Percentiles rank a stretch among this genome's conserved stretches.
phyloP scores from a whole-genome alignment of 441 rosid genomes.

The Kokia cookei region DNA sequence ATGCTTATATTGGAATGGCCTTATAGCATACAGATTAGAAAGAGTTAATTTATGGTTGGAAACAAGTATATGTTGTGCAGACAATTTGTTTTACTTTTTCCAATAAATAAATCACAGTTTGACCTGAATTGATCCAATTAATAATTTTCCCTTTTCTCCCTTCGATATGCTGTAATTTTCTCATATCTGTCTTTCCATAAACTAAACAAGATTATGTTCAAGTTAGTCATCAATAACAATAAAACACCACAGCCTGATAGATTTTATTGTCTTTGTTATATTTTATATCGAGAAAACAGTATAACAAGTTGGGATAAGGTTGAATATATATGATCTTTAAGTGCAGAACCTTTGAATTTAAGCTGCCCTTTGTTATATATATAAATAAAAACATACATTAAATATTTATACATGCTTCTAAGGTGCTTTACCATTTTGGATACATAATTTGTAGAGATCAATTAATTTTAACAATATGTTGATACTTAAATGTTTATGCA shows the following conservation, averaged over 20 bases:
- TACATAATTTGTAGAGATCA: neutral
- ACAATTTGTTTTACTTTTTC: no score
- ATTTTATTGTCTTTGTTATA: no score
- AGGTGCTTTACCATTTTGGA: neutral
- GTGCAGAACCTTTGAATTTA: neutral
- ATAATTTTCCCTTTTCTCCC: no score
- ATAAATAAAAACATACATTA: neutral
- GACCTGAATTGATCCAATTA: no score
- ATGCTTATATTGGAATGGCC: neutral
- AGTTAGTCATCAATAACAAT: neutral
- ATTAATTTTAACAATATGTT: neutral
- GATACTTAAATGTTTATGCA: neutral
- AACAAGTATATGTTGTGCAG: no score
- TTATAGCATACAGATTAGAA: no score
- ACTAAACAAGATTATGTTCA: neutral
- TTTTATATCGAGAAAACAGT: no score
- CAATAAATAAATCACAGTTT: no score
- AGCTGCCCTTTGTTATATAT: neutral
- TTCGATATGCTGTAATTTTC: neutral
- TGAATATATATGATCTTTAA: neutral
- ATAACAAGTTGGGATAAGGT: neutral
- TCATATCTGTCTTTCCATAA: neutral
- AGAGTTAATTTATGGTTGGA: no score
- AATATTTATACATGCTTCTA: neutral
- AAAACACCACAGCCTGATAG: neutral